Base-by-base conservation (phyloP, 306 rosid species). In the Oxytropis ochrocephala region DNA sequence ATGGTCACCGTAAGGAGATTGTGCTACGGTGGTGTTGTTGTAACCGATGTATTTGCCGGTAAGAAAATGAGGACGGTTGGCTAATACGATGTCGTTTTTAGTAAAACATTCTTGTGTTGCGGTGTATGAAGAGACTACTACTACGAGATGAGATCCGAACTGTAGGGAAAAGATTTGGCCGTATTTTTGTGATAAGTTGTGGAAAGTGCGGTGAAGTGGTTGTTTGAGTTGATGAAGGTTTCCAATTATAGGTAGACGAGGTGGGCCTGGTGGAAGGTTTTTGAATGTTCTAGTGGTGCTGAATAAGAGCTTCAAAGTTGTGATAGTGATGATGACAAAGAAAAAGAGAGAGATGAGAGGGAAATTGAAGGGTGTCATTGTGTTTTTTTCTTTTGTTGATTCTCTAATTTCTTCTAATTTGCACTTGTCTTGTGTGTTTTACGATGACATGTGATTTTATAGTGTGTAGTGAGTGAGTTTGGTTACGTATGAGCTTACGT, bases 201-300 rank as follows among this genome's bases (percentile, higher is more conserved):
- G 75, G 8, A 84, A 51, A 16, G 70, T 61, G 2, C 47, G 84
- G 47, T 89, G 84, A 19, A 76, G 6, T 1, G 88, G 88, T 0
- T 18, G 36, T 58, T 73, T 76, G 5, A 84, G 41, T 67, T 76
- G 84, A 43, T 84, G 85, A 8, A 86, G 91, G 16, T 89, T 89
- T 44, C 91, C 96, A 11, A 86, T 11, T 39, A 89, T n/a, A 0
- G 96, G 89, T 11, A 84, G 56, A 11, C 50, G 51, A 4, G 70
- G 79, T 0, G 96, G 96, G n/a, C 67, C 65, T 0, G 89, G 91
- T 1, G 96, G 91, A 60, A 84, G 81, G 75, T 78, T 80, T 8
- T 8, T 70, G 59, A 24, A 19, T 32, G 7, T 50, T 16, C 50
- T 54, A 1, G 49, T 71, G 12, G n/a, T n/a, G n/a, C 30, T 12